phyloP scores from a whole-genome alignment of 805 yeast species.

The Schwanniomyces yamadae region DNA sequence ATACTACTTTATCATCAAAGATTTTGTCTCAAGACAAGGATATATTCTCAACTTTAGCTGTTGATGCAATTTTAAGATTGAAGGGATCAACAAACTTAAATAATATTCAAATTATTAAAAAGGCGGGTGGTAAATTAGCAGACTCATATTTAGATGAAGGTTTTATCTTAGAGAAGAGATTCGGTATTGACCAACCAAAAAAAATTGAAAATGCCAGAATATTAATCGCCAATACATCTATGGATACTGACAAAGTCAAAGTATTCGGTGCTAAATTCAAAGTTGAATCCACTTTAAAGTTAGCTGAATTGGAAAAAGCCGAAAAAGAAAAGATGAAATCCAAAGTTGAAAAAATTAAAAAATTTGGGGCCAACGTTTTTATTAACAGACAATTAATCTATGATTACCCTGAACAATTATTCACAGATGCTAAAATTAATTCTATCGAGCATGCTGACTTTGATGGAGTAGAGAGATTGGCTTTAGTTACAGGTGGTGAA shows the following conservation, averaged over 20 bases:
- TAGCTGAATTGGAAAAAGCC: conserved; percentile 91
- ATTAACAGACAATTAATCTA: conserved; percentile 95
- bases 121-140: conserved; percentile 85
- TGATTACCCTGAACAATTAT: conserved; percentile 96
- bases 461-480: conserved; percentile 95
- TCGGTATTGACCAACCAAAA: conserved; percentile 94
- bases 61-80: conserved; percentile 86
- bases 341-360: conserved; percentile 85
- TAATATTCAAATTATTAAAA: conserved; percentile 90
- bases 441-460: conserved; percentile 98
- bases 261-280: conserved; percentile 97
- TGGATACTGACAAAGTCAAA: conserved; percentile 97
- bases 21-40: conserved; percentile 93
- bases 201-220: conserved; percentile 78
- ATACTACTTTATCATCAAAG: conserved; percentile 90
- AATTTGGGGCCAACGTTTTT: conserved; percentile 83
- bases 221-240: conserved; percentile 89
- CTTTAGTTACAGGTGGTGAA: conserved; percentile 97
- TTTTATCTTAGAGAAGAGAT: conserved; percentile 84
- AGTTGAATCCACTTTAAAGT: conserved; percentile 90
- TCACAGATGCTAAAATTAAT: conserved; percentile 82
- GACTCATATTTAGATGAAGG: conserved; percentile 97
- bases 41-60: conserved; percentile 84
- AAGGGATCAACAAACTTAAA: conserved; percentile 86
- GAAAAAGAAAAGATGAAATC: conserved; percentile 90